Conservation (phyloP, 2,329 filamentous ascomycete species). For the Claviceps sp. region DNA sequence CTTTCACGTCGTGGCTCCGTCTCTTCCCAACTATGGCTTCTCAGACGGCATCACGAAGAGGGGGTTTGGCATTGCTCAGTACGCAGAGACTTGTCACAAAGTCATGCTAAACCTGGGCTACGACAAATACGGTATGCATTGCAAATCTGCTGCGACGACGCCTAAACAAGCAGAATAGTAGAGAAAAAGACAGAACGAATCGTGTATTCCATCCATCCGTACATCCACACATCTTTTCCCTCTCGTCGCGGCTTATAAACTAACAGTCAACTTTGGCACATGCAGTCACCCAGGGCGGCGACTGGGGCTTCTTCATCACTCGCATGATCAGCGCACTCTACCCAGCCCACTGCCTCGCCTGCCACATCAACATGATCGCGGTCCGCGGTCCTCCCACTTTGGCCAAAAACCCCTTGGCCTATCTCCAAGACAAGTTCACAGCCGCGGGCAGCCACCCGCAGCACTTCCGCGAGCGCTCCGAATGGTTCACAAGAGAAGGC, state of each 20-base stretch:
- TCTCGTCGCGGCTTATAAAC: background rate
- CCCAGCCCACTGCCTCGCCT: constrained; percentile 35
- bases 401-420: constrained; percentile 39
- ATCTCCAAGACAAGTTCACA: constrained; percentile 37
- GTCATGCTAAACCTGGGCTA: constrained; percentile 56
- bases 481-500: constrained; percentile 46
- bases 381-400: constrained; percentile 34
- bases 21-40: constrained; percentile 38
- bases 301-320: constrained; percentile 57
- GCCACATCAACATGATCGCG: constrained; percentile 43
- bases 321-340: constrained; percentile 47
- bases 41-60: constrained; percentile 16
- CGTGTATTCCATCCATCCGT: too few species aligned
- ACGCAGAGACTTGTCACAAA: constrained; percentile 46
- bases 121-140: constrained; percentile 17
- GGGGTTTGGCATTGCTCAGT: constrained; percentile 20
- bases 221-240: too few species aligned
- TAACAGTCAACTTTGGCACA: constrained; percentile 29
- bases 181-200: too few species aligned
- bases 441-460: constrained; percentile 27
- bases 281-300: constrained; percentile 47
- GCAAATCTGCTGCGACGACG: too few species aligned
- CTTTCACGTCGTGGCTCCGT: constrained; percentile 46
- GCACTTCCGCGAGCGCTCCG: constrained; percentile 34
- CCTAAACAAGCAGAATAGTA: too few species aligned